phyloP scores from a whole-genome alignment of 129 eudicot species.

The Chrysanthemum lavandulifolium region DNA sequence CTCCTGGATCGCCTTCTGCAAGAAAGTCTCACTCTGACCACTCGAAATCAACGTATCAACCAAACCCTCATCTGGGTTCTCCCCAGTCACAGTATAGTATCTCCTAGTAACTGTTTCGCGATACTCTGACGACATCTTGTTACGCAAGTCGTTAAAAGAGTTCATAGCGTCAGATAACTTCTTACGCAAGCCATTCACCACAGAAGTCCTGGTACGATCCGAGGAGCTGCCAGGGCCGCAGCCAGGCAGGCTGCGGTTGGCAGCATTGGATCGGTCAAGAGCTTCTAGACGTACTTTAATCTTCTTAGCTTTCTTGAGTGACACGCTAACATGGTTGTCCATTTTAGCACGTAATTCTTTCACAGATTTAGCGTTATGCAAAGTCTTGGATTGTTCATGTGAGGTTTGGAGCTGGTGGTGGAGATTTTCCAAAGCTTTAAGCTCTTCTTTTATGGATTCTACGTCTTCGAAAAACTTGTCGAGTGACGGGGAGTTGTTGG shows the following conservation, averaged over 20 bases:
- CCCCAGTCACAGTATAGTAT: conserved; percentile 85
- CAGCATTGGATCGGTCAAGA: conserved; percentile 68
- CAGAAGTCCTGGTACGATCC: conserved; percentile 73
- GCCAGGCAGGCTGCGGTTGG: conserved; percentile 67
- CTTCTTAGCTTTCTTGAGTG: conserved; percentile 68
- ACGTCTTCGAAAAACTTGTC: conserved; percentile 79
- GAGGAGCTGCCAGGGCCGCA: conserved; percentile 90
- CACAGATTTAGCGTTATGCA: conserved; percentile 68
- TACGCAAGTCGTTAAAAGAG: conserved; percentile 56
- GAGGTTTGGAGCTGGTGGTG: conserved; percentile 46
- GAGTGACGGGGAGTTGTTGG: conserved; percentile 40
- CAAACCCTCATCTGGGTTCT: conserved; percentile 58
- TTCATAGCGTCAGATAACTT: conserved; percentile 65
- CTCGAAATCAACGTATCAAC: conserved; percentile 60
- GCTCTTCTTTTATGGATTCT: conserved; percentile 63
- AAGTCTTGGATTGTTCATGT: conserved; percentile 69
- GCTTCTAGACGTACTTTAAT: conserved; percentile 67
- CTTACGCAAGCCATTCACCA: conserved; percentile 68
- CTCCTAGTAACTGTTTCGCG: conserved; percentile 75
- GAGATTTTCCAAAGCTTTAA: conserved; percentile 56
- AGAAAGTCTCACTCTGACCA: conserved; percentile 74
- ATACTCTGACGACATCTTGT: conserved; percentile 60
- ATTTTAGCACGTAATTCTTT: conserved; percentile 59
- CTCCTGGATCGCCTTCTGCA: conserved; percentile 82
- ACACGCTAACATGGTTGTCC: conserved; percentile 56